Evolutionary conservation across 768 basidiomycete genomes (phyloP).

Genomic region (Phylloporus sp.): DNA sequence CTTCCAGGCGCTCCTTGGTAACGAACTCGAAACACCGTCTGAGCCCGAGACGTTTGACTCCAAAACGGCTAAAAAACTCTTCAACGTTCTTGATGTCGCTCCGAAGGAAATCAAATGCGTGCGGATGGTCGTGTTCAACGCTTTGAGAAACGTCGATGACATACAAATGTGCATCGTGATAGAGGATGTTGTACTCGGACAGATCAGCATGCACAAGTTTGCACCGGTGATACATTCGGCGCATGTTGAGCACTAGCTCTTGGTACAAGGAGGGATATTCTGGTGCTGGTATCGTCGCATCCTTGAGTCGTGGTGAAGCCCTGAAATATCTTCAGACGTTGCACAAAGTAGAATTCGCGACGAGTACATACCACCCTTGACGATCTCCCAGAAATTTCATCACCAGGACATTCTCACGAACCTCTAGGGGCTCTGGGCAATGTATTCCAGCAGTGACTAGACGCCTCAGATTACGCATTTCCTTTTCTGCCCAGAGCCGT

Average conservation of each 20-base stretch:
- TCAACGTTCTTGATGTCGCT: slow-evolving; percentile 90
- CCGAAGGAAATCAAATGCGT: slow-evolving; percentile 93
- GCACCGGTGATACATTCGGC: slow-evolving; percentile 86
- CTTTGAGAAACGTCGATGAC: slow-evolving; percentile 99
- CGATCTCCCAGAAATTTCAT: slow-evolving; percentile 88
- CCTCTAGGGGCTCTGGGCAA: slow-evolving; percentile 88
- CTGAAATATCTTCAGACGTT: slow-evolving; percentile 35
- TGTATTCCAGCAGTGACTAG: slow-evolving; percentile 77
- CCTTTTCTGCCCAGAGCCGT: slow-evolving; percentile 97
- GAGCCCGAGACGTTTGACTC: slow-evolving; percentile 74
- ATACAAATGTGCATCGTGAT: slow-evolving; percentile 74
- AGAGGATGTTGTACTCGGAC: slow-evolving; percentile 97
- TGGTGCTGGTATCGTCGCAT: slow-evolving; percentile 59
- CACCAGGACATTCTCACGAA: slow-evolving; percentile 93
- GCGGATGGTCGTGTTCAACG: slow-evolving; percentile 96
- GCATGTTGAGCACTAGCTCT: slow-evolving; percentile 74
- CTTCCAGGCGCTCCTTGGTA: slow-evolving; percentile 49
- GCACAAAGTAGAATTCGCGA: slow-evolving; percentile 1
- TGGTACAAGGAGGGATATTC: slow-evolving; percentile 61
- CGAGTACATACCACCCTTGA: slow-evolving; percentile 67
- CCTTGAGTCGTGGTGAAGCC: slow-evolving; percentile 92
- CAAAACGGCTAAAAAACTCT: slow-evolving; percentile 81
- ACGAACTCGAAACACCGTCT: slow-evolving; percentile 87
- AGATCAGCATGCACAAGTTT: slow-evolving; percentile 96
- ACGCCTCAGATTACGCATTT: slow-evolving; percentile 92